Evolutionary conservation across 1,284 basidiomycete species (phyloP), one percentile per base, ranked within the genome.

Genomic region (Trichosporon ovoides): DNA sequence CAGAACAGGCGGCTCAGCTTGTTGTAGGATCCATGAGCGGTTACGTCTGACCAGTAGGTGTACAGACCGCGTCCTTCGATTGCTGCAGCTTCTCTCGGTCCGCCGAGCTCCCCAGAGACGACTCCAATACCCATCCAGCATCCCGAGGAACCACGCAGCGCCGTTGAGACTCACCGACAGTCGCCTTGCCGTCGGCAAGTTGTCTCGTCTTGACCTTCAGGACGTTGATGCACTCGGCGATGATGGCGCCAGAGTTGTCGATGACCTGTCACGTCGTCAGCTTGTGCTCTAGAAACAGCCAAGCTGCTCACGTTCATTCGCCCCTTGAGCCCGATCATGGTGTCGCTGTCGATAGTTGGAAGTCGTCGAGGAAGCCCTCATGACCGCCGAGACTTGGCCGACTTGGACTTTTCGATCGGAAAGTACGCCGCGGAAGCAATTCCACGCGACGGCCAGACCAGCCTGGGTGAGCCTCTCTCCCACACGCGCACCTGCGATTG

Each of bases 161-260:
- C 40, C 1, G 9, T 9, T 35, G 13, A 16, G n/a, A 75, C 78
- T 61, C 57, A 83, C 82, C 82, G 55, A 83, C 80, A 22, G 78
- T 76, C 6, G 72, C 96, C 84, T 80, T 90, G 83, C 84, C 91
- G 46, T 74, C 74, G 83, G 80, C 91, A 52, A 67, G 67, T 28
- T 66, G 56, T 20, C 56, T 58, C 38, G 77, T 90, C 79, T 97
- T 98, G 78, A 91, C 87, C 79, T 97, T 96, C 60, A 98, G 82
- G 20, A 98, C 87, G 75, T 98, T 97, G 76, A 99, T 91, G 71
- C 94, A 96, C 81, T 98, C 95, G 38, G 95, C 88, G 59, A 96
- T 81, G 63, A 98, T 82, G 2, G 91, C 95, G 57, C 95, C 95
- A n/a, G 95, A 95, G 80, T 98, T 98, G 83, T 98, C 95, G 76